Percentiles rank a stretch among this genome's conserved stretches.
Conservation (phyloP, 805 yeast species). For the Metschnikowia lachancei region DNA sequence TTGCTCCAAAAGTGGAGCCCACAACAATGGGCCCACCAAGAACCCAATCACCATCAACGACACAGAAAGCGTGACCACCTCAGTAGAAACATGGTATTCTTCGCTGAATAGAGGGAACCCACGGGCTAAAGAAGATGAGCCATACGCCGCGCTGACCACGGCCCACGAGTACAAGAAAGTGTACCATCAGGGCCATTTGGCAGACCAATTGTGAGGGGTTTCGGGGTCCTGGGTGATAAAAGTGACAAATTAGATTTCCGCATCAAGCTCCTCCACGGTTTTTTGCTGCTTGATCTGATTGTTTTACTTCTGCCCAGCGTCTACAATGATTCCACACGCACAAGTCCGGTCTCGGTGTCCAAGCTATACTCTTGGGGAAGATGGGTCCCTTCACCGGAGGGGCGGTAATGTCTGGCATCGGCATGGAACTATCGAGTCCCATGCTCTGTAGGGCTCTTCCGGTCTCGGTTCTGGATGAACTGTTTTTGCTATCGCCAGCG, state of each 20-base stretch:
- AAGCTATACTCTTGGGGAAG: slow-evolving; percentile 87
- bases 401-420: slow-evolving; percentile 49
- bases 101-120: slow-evolving; percentile 69
- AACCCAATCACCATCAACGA: slow-evolving; percentile 89
- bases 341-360: slow-evolving; percentile 87
- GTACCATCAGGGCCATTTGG: slow-evolving; percentile 54
- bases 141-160: slow-evolving; percentile 89
- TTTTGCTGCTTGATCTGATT: slow-evolving; percentile 20
- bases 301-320: slow-evolving; percentile 54
- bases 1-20: slow-evolving; percentile 88
- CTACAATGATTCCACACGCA: slow-evolving; percentile 71
- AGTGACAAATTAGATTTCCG: slow-evolving; percentile 81
- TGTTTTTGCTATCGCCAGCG: background rate
- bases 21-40: slow-evolving; percentile 78
- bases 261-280: slow-evolving; percentile 43
- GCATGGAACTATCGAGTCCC: slow-evolving; percentile 57
- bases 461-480: slow-evolving; percentile 51
- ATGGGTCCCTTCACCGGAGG: slow-evolving; percentile 59
- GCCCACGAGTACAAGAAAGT: slow-evolving; percentile 66
- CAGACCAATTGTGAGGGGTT: slow-evolving; percentile 86
- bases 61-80: slow-evolving; percentile 76
- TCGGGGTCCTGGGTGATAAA: slow-evolving; percentile 77
- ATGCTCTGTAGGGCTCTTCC: slow-evolving; percentile 60
- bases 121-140: slow-evolving; percentile 88
- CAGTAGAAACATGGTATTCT: slow-evolving; percentile 65